phyloP scores from a whole-genome alignment of 352 stramenopile genomes.

The Globisporangium emineosum region DNA sequence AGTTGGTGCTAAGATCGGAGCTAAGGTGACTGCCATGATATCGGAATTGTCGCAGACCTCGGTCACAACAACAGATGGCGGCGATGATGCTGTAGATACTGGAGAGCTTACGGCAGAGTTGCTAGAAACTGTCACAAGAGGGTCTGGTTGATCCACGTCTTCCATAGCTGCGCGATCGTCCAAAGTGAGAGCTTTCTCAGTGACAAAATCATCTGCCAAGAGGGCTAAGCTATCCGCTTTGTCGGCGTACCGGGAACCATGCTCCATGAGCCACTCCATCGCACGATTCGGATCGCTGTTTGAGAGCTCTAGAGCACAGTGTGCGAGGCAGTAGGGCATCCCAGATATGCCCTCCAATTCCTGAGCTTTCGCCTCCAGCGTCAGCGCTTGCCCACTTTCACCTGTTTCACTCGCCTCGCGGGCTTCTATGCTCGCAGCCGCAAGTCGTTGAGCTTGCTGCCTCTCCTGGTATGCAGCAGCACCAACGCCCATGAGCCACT shows the following conservation, averaged over 20 bases:
- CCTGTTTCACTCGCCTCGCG: conserved; percentile 19
- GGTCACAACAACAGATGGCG: conserved; percentile 14
- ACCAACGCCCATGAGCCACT: conserved; percentile 84
- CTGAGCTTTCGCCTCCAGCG: conserved; percentile 55
- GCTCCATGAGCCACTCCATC: conserved; percentile 89
- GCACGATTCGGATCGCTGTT: conserved; percentile 80
- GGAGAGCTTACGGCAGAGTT: conserved; percentile 7
- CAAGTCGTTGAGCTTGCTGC: conserved; percentile 53
- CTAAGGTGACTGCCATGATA: conserved; percentile 76
- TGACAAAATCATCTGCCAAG: conserved; percentile 46
- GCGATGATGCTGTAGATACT: neutral
- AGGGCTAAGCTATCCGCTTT: conserved; percentile 45
- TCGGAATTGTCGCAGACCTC: conserved; percentile 42
- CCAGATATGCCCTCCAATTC: conserved; percentile 77
- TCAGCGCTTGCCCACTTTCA: conserved; percentile 19
- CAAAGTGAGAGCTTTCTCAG: conserved; percentile 39
- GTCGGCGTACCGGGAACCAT: conserved; percentile 58
- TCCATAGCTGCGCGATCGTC: conserved; percentile 70
- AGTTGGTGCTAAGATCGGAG: conserved; percentile 63
- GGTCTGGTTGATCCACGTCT: conserved; percentile 72
- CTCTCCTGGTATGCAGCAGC: conserved; percentile 72
- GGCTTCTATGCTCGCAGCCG: conserved; percentile 38
- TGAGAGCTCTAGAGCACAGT: conserved; percentile 70
- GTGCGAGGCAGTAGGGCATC: conserved; percentile 61
- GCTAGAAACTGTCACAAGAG: conserved; percentile 40